Evolutionary conservation across 1,284 basidiomycete genomes (phyloP).

Genomic region (Fistulina hepatica): DNA sequence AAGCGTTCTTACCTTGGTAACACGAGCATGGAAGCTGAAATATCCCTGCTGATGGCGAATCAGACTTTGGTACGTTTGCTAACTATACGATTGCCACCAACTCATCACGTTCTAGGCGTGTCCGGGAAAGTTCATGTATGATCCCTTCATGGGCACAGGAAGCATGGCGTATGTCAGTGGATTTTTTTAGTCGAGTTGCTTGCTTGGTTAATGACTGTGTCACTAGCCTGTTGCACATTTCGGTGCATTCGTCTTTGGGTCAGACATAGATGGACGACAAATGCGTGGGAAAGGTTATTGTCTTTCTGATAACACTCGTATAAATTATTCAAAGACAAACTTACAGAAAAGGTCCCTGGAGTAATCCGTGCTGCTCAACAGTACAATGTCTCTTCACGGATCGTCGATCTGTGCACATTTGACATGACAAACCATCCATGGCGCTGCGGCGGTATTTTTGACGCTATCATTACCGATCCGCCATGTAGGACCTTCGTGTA

Average conservation of each 20-base stretch:
- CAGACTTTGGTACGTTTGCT: slow-evolving; percentile 68
- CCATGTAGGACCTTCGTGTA: slow-evolving; percentile 50
- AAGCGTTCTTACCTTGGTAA: slow-evolving; percentile 89
- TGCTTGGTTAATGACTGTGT: slow-evolving; percentile 3
- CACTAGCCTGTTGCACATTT: slow-evolving; percentile 73
- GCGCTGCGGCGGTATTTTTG: slow-evolving; percentile 81
- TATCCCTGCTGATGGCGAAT: slow-evolving; percentile 92
- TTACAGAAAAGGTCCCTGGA: slow-evolving; percentile 45
- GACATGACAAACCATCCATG: slow-evolving; percentile 87
- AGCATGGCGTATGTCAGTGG: slow-evolving; percentile 81
- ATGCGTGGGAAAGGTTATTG: slow-evolving; percentile 80
- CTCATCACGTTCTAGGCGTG: slow-evolving; percentile 44
- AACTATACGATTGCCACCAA: slow-evolving; percentile 4
- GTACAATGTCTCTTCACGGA: slow-evolving; percentile 68
- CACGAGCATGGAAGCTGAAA: slow-evolving; percentile 96
- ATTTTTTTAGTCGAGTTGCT: too few species aligned
- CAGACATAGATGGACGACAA: slow-evolving; percentile 95
- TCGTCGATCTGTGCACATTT: slow-evolving; percentile 83
- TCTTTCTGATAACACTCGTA: not conserved
- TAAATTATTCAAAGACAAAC: slow-evolving; percentile 1
- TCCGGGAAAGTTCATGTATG: slow-evolving; percentile 86
- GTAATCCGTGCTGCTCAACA: slow-evolving; percentile 75
- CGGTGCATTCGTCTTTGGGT: slow-evolving; percentile 82
- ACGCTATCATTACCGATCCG: slow-evolving; percentile 92
- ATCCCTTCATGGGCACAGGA: slow-evolving; percentile 95